Evolutionary conservation across 2,329 filamentous ascomycete species (phyloP).

Genomic region (Coniella vitis): DNA sequence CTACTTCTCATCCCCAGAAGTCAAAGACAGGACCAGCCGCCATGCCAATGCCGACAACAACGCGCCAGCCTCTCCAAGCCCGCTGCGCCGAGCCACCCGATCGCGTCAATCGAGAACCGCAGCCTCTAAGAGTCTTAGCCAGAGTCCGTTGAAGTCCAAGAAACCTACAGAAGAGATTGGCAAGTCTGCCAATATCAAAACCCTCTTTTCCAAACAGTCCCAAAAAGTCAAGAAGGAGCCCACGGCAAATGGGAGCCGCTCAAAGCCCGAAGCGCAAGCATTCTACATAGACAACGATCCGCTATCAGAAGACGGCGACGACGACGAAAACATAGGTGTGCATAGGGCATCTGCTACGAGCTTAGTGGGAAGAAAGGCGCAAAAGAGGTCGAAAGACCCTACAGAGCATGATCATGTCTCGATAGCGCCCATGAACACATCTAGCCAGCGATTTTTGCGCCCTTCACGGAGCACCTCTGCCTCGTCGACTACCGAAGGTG

Average conservation of each 20-base stretch:
- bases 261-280: conserved; percentile 20
- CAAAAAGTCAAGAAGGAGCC: conserved; percentile 37
- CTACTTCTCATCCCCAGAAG: conserved; percentile 45
- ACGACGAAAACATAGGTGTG: conserved; percentile 50
- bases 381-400: conserved; percentile 42
- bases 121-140: conserved; percentile 31
- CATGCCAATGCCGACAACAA: conserved; percentile 19
- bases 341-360: conserved; percentile 45
- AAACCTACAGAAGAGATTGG: conserved; percentile 42
- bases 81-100: conserved; percentile 28
- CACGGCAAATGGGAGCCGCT: conserved; percentile 23
- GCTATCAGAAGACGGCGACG: conserved; percentile 57
- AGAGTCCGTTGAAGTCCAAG: conserved; percentile 36
- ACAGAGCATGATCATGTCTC: conserved; percentile 20
- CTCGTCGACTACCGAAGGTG: conserved; percentile 28
- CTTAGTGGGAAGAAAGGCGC: conserved; percentile 48
- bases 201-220: conserved; percentile 56
- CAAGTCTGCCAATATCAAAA: conserved; percentile 49
- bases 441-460: conserved; percentile 47
- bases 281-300: conserved; percentile 46
- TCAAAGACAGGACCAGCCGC: conserved; percentile 24
- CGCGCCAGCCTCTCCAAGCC: conserved; percentile 35
- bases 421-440: conserved; percentile 20
- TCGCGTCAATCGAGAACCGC: conserved; percentile 19
- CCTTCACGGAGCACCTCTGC: conserved; percentile 29